Evolutionary conservation across 805 yeast genomes (phyloP).

Genomic region (Teunomyces tritomae): DNA sequence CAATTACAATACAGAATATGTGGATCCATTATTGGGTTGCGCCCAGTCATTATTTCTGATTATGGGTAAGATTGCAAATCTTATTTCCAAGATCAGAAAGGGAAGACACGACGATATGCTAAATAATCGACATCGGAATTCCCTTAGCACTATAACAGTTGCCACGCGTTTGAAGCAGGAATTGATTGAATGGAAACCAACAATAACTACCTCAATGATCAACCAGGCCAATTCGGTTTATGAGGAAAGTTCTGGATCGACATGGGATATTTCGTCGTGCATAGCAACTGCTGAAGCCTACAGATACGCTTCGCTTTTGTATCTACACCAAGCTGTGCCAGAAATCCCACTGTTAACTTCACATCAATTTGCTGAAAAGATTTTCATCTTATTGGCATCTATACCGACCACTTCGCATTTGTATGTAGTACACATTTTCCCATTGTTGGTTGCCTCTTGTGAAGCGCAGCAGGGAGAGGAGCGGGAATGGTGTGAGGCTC

Average conservation of each 20-base stretch:
- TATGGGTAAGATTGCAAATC: conserved; percentile 60
- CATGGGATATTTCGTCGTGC: conserved; percentile 58
- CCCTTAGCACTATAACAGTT: conserved; percentile 46
- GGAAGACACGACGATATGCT: conserved; percentile 9
- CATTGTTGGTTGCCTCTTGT: conserved; percentile 62
- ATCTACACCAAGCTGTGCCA: conserved; percentile 69
- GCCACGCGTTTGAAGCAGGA: conserved; percentile 56
- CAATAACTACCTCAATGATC: conserved; percentile 33
- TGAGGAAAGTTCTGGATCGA: conserved; percentile 15
- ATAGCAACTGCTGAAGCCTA: conserved; percentile 72
- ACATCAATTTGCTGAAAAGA: conserved; percentile 56
- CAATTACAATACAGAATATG: conserved; percentile 36
- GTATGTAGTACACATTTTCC: conserved; percentile 60
- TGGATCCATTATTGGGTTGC: conserved; percentile 68
- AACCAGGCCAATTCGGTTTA: conserved; percentile 35
- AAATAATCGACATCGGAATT: conserved; percentile 25
- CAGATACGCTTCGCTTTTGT: conserved; percentile 55
- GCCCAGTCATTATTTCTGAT: conserved; percentile 63
- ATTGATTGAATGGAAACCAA: conserved; percentile 57
- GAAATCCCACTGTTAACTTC: conserved; percentile 58
- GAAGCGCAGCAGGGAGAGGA: conserved; percentile 60
- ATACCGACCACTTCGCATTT: conserved; percentile 60
- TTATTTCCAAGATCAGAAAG: conserved; percentile 50
- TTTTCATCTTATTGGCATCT: conserved; percentile 57
- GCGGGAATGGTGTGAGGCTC: conserved; percentile 55